phyloP scores from a whole-genome alignment of 2,329 filamentous ascomycete species.

The Aspergillus persii region DNA sequence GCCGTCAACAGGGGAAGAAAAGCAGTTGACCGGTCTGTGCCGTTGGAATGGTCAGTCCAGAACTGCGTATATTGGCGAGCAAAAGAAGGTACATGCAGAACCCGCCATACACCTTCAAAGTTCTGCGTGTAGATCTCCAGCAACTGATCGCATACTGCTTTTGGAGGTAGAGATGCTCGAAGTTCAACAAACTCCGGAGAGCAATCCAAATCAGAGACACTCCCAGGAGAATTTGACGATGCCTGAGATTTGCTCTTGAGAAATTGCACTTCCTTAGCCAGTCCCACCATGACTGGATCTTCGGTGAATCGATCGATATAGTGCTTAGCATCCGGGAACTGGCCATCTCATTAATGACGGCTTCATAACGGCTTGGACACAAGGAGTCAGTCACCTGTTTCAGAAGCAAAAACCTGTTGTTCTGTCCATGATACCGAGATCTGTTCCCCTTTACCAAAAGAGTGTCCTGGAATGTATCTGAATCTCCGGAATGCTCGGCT shows the following conservation, averaged over 20 bases:
- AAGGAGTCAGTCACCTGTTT: slow-evolving; percentile 12
- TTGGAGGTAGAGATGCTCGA: slow-evolving; percentile 11
- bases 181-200: slow-evolving; percentile 17
- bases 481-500: background rate
- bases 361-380: background rate
- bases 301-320: slow-evolving; percentile 21
- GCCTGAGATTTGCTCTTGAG: slow-evolving; percentile 18
- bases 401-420: slow-evolving; percentile 18
- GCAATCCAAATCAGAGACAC: slow-evolving; percentile 10
- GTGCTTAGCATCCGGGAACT: slow-evolving; percentile 22
- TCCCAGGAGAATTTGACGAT: slow-evolving; percentile 13
- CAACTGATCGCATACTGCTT: slow-evolving; percentile 17
- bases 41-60: slow-evolving; percentile 11
- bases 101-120: slow-evolving; percentile 18
- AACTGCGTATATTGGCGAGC: slow-evolving; percentile 14
- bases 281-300: slow-evolving; percentile 13
- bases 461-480: slow-evolving; percentile 13
- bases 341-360: background rate
- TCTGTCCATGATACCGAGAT: slow-evolving; percentile 23
- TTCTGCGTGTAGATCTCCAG: slow-evolving; percentile 16
- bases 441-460: slow-evolving; percentile 22
- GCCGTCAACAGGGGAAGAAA: slow-evolving; percentile 21
- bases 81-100: slow-evolving; percentile 23
- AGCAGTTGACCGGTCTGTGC: slow-evolving; percentile 3
- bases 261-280: slow-evolving; percentile 26